phyloP scores from a whole-genome alignment of 1,139 yeast genomes.

The Pichia sp. region DNA sequence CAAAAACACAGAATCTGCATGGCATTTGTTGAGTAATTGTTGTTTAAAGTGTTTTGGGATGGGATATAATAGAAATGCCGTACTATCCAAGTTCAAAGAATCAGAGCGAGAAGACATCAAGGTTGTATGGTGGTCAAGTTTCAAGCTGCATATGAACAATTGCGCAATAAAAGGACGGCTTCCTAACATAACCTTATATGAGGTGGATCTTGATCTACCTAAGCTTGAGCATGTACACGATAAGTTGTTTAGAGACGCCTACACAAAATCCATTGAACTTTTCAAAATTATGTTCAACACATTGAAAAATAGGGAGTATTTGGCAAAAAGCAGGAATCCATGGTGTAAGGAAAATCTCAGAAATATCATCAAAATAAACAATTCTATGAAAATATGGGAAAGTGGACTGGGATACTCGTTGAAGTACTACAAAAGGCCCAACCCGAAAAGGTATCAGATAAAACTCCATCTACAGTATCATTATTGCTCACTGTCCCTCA shows the following conservation, averaged over 20 bases:
- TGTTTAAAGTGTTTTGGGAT: conserved; percentile 37
- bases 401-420: conserved; percentile 19
- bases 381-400: conserved; percentile 27
- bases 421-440: conserved; percentile 14
- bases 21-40: conserved; percentile 36
- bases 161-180: conserved; percentile 35
- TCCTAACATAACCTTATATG: conserved; percentile 32
- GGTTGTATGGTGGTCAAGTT: conserved; percentile 33
- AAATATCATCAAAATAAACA: conserved; percentile 29
- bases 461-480: conserved; percentile 34
- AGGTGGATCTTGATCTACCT: conserved; percentile 29
- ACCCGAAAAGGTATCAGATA: conserved; percentile 30
- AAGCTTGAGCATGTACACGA: conserved; percentile 20
- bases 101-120: conserved; percentile 26
- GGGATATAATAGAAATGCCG: conserved; percentile 34
- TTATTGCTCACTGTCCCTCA: conserved; percentile 31
- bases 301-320: conserved; percentile 30
- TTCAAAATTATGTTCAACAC: conserved; percentile 31
- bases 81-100: conserved; percentile 20
- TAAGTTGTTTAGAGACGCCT: conserved; percentile 27
- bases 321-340: conserved; percentile 29
- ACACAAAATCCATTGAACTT: conserved; percentile 27
- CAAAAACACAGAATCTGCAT: conserved; percentile 37
- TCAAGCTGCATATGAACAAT: conserved; percentile 31
- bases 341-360: conserved; percentile 32